Evolutionary conservation across 805 yeast genomes (phyloP), one percentile per base, ranked within the genome.

Genomic region (Saturnispora besseyi): DNA sequence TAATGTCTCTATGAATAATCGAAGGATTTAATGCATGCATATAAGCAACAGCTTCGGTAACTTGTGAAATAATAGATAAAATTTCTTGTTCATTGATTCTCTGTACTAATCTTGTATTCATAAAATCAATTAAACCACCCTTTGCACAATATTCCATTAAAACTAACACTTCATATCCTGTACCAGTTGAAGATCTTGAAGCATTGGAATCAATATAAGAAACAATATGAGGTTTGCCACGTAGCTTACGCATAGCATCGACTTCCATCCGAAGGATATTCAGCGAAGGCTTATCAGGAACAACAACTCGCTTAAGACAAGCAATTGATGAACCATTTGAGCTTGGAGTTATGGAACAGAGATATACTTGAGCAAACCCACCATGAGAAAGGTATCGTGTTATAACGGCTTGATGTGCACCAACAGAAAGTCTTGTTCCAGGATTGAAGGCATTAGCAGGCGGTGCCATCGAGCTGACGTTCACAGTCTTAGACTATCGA

Each of bases 341-440:
- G 13, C 41, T 41, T 15, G 84, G 81, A 12, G 71, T 66, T 57
- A 79, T 79, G 52, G 66, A 68, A 15, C 83, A 91, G 33, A 75
- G 71, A 63, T 86, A 86, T 18, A 86, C 84, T 53, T 84, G 88
- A 4, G 95, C 91, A 70, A 82, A 86, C 4, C 93, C 95, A 52
- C 88, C 61, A 59, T 63, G 68, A 7, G 68, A 63, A 10, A 77
- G 64, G 59, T 75, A 77, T 50, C 75, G 69, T 48, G 67, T 67
- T 52, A 77, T 73, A 7, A 64, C 60, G 15, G 72, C 67, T n/a
- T 59, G 56, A 60, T 77, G 81, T 29, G 72, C 59, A 8, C 82
- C 82, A 29, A 77, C 81, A 1, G 70, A 64, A 44, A 77, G 66
- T 43, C 62, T 60, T 2, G 78, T 74, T 6, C 79, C 81, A 3